phyloP scores from a whole-genome alignment of 306 rosid genomes.

The Castanopsis chinensis region DNA sequence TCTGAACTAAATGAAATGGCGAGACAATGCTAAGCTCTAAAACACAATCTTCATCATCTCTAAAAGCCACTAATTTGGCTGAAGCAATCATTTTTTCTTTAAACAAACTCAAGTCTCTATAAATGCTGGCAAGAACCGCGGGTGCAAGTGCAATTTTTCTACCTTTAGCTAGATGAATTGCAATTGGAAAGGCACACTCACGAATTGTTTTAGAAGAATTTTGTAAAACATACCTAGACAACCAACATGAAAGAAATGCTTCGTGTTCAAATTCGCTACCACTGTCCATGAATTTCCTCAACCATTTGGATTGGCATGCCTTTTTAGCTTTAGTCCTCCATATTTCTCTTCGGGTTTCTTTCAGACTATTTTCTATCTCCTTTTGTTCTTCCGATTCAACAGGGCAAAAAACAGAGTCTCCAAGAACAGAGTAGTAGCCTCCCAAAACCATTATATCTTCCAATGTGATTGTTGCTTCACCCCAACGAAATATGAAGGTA shows the following conservation, averaged over 20 bases:
- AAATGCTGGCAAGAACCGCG: conserved; percentile 11
- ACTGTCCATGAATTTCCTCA: neutral
- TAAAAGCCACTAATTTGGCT: too few relatives aligned
- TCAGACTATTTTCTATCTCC: neutral
- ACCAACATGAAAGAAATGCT: neutral
- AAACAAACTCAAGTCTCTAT: conserved; percentile 7
- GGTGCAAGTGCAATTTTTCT: conserved; percentile 13
- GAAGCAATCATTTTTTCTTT: neutral
- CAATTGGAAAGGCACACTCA: neutral
- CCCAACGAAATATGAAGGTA: conserved; percentile 47
- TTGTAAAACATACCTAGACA: neutral
- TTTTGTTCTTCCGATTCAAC: neutral
- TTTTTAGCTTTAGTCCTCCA: too few relatives aligned
- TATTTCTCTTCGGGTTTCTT: neutral
- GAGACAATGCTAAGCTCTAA: conserved; percentile 15
- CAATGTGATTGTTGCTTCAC: conserved; percentile 52
- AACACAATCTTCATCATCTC: neutral
- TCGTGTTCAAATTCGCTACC: neutral
- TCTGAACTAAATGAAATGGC: conserved; percentile 44
- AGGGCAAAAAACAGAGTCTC: conserved; percentile 1
- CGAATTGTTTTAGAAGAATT: neutral
- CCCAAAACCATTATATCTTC: conserved; percentile 49
- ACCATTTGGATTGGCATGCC: neutral
- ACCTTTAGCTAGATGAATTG: conserved; percentile 17
- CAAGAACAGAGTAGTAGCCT: conserved; percentile 19